Conservation (phyloP, 345 rosid genomes). For the Odontarrhena argentea region DNA sequence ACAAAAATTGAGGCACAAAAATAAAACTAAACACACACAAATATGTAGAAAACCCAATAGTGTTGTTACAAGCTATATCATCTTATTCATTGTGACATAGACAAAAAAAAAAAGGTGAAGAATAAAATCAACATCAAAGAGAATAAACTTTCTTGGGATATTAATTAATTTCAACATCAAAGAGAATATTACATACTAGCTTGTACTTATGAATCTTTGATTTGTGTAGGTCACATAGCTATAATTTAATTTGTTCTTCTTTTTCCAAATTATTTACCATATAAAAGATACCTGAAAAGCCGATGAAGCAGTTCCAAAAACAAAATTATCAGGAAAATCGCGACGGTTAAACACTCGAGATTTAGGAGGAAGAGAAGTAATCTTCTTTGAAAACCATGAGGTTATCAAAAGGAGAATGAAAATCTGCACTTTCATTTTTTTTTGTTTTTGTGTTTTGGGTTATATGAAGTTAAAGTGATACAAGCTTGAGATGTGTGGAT, state of each 20-base stretch:
- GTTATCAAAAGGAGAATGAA: slow-evolving; percentile 33
- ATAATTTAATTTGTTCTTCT: too few species aligned
- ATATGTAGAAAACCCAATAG: not conserved
- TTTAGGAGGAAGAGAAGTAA: slow-evolving; percentile 22
- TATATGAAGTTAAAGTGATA: not conserved
- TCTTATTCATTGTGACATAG: slow-evolving; percentile 1
- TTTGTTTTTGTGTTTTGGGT: not conserved
- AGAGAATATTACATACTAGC: not conserved
- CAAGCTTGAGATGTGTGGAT: slow-evolving; percentile 15
- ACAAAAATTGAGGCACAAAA: not conserved
- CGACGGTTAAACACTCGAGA: slow-evolving; percentile 21
- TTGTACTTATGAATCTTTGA: not conserved
- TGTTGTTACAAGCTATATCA: slow-evolving; percentile 1
- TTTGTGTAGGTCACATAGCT: too few species aligned
- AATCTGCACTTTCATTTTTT: slow-evolving; percentile 19
- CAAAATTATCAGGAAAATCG: slow-evolving; percentile 35
- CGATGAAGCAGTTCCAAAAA: slow-evolving; percentile 45
- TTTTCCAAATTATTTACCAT: too few species aligned
- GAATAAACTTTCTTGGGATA: not conserved
- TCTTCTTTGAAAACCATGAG: slow-evolving; percentile 34
- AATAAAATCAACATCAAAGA: not conserved
- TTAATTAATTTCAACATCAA: not conserved
- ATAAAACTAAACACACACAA: not conserved
- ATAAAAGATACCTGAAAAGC: slow-evolving; percentile 39
- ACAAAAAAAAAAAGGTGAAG: not conserved